These are phyloP conservation scores for Telfairia occidentalis DNA, from an alignment of 331 rosid species.

Conservation along the genomic window DNA sequence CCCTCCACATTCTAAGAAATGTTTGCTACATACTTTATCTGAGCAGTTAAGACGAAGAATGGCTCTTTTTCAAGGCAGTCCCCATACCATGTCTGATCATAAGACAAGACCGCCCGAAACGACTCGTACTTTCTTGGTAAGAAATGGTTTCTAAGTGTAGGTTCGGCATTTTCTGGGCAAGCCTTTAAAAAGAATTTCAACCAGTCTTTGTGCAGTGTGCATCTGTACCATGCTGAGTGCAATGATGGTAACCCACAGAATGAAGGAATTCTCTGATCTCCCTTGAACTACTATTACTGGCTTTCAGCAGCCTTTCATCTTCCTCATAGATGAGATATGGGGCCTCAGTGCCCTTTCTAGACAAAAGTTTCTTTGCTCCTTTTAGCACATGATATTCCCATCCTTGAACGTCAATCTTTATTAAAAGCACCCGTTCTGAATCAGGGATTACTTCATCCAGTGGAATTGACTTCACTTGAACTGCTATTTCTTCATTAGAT, in stretches of 20 bases:
- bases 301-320: constrained; percentile 73
- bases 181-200: neutral
- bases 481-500: constrained; percentile 75
- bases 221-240: constrained; percentile 82
- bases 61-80: neutral
- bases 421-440: constrained; percentile 54
- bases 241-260: constrained; percentile 61
- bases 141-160: neutral
- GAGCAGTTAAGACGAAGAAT: neutral
- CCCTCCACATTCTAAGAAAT: neutral
- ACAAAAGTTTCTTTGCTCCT: constrained; percentile 71
- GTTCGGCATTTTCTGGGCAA: neutral
- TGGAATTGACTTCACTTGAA: constrained; percentile 76
- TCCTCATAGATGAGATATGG: constrained; percentile 93
- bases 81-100: neutral
- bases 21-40: neutral
- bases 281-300: constrained; percentile 73
- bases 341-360: constrained; percentile 70
- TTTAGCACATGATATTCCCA: constrained; percentile 96
- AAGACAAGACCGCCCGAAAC: neutral
- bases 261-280: constrained; percentile 64
- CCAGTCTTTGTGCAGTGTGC: constrained; percentile 81
- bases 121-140: neutral
- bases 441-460: constrained; percentile 68
- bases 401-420: constrained; percentile 94